A percentile compares a stretch with the other conserved stretches of the same genome.
These are phyloP conservation scores for Paragyromitra xinjiangensis DNA, from an alignment of 495 filamentous ascomycete species.

Conservation along the genomic window DNA sequence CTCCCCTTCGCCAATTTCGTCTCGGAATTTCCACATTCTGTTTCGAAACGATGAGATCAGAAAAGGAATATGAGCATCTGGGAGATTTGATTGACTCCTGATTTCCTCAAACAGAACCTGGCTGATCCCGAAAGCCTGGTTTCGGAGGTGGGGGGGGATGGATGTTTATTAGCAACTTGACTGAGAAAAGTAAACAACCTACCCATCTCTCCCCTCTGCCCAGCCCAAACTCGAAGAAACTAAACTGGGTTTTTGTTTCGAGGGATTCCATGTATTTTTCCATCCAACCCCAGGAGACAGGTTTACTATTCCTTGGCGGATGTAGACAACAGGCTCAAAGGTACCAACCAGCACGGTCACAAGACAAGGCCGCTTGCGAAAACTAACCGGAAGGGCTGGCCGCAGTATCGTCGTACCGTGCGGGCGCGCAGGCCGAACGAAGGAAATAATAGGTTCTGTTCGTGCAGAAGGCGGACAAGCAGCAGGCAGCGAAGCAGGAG, in stretches of 20 bases:
- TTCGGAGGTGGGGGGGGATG: slow-evolving; percentile 32
- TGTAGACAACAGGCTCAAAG: slow-evolving; percentile 42
- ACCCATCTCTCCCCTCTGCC: slow-evolving; percentile 17
- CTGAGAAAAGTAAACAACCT: slow-evolving; percentile 47
- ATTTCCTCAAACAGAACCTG: slow-evolving; percentile 41
- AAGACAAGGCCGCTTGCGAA: slow-evolving; percentile 53
- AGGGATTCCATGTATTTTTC: slow-evolving; percentile 29
- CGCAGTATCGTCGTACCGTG: slow-evolving; percentile 44
- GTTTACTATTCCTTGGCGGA: slow-evolving; percentile 43
- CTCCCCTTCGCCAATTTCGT: slow-evolving; percentile 51
- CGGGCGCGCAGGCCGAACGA: slow-evolving; percentile 43
- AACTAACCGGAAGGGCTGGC: slow-evolving; percentile 51
- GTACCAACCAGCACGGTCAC: slow-evolving; percentile 28
- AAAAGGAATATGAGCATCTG: slow-evolving; percentile 45
- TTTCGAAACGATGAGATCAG: slow-evolving; percentile 51
- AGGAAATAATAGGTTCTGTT: slow-evolving; percentile 43
- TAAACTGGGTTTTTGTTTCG: slow-evolving; percentile 37
- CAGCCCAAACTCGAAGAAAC: slow-evolving; percentile 1
- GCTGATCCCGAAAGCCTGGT: slow-evolving; percentile 45
- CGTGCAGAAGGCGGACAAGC: slow-evolving; percentile 50
- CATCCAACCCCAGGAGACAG: slow-evolving; percentile 31
- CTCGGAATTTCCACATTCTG: slow-evolving; percentile 52
- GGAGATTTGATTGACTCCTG: slow-evolving; percentile 51
- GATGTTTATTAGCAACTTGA: slow-evolving; percentile 45
- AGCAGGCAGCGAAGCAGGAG: slow-evolving; percentile 40